Conservation (phyloP, 2,329 filamentous ascomycete species). For the Calonectria pauciramosa region DNA sequence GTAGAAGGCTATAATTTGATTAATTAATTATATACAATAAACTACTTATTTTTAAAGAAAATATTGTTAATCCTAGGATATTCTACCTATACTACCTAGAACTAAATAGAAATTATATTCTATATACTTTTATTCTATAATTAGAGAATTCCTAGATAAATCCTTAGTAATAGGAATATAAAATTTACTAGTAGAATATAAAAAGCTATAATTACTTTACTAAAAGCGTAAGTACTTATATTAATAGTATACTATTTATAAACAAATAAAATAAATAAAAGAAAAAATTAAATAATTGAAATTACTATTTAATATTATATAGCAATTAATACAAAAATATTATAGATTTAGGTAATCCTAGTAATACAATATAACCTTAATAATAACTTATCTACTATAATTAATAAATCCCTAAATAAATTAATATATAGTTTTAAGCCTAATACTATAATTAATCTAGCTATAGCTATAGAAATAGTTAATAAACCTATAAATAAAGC, state of each 20-base stretch:
- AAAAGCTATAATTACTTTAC: too few relatives aligned
- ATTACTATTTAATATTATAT: too few relatives aligned
- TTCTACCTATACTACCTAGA: background rate
- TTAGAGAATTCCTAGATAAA: background rate
- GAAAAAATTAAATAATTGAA: too few relatives aligned
- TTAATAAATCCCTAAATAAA: background rate
- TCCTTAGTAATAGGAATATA: background rate
- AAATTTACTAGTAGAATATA: background rate
- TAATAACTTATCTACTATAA: background rate
- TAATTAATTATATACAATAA: too few relatives aligned
- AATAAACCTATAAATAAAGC: too few relatives aligned
- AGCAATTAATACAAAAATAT: background rate
- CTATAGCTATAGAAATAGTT: too few relatives aligned
- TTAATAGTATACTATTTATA: too few relatives aligned
- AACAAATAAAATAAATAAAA: background rate
- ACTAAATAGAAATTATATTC: background rate
- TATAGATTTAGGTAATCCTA: background rate
- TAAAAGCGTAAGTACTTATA: too few relatives aligned
- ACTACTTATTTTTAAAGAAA: background rate
- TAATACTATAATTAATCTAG: background rate
- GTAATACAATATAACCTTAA: background rate
- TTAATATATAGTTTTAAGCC: background rate
- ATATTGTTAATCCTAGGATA: background rate
- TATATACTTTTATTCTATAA: background rate
- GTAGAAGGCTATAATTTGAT: background rate